Evolutionary conservation across 441 rosid genomes (phyloP), one percentile per base, ranked within the genome.

Genomic region (Iberis amara): DNA sequence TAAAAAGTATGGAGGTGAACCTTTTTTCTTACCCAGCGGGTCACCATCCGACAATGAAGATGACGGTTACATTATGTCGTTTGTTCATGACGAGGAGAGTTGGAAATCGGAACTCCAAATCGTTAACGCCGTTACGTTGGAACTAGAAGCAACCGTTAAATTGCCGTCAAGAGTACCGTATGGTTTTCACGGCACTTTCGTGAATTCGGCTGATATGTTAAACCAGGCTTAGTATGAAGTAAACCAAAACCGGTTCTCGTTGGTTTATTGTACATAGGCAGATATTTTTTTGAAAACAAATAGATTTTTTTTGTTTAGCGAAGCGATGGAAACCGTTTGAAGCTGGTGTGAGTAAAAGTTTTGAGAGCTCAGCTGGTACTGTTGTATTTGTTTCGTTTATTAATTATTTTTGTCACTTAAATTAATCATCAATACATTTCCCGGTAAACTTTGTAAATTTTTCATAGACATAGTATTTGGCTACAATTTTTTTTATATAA

Each of bases 121-220:
- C 7, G 77, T 82, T 44, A 77, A 82, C 62, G 83, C 94, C 48
- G 61, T 52, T 39, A 82, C 61, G 18, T 55, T 85, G 55, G 62
- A 73, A 55, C 36, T 76, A 0, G 85, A 85, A 61, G 94, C 87
- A 12, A 44, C 79, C 1, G 65, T 80, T 18, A 61, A 68, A 54
- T 52, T 85, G 60, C 94, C 87, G n/a, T 82, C 89, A 26, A 77
- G 94, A 30, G 87, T 85, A 12, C 94, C 94, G 0, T 85, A 85
- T 41, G 94, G 94, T 5, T 82, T 85, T 52, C 94, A 85, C 42
- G 94, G 94, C 47, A 80, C 94, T 40, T 85, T 82, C 39, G 70
- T 85, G 5, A 81, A 80, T 11, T 65, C 80, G 3, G 72, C 55
- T 50, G 75, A 76, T 37, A 54, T 85, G 73, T 66, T 40, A 30